Conservation (phyloP, 2,329 filamentous ascomycete genomes). For the Sporothrix mexicana region DNA sequence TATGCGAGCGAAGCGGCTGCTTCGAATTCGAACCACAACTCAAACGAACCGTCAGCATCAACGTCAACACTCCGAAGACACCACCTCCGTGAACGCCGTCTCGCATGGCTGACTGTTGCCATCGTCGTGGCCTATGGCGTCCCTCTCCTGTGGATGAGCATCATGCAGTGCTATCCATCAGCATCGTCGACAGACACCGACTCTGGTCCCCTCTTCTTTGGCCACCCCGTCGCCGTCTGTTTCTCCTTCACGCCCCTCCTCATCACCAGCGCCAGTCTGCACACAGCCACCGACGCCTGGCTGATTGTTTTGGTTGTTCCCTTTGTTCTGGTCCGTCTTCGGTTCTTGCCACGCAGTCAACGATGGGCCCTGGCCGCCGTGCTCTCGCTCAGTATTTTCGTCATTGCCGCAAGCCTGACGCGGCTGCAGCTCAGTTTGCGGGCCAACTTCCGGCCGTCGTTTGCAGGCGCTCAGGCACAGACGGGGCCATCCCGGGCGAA, state of each 20-base stretch:
- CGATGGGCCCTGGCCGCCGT: constrained; percentile 53
- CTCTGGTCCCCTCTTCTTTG: constrained; percentile 42
- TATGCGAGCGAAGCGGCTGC: neutral
- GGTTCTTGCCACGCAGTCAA: constrained; percentile 48
- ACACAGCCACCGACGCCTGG: constrained; percentile 54
- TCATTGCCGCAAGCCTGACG: constrained; percentile 47
- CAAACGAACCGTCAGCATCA: neutral
- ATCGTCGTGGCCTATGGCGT: constrained; percentile 47
- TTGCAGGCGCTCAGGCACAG: neutral
- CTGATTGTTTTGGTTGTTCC: constrained; percentile 53
- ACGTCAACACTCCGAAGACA: constrained; percentile 37
- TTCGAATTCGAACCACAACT: neutral
- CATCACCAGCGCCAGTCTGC: constrained; percentile 52
- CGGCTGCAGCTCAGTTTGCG: constrained; percentile 44
- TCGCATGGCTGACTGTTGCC: constrained; percentile 45
- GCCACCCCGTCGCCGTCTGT: constrained; percentile 45
- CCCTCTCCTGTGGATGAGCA: constrained; percentile 46
- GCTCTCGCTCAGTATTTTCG: constrained; percentile 53
- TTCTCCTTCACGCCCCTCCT: constrained; percentile 51
- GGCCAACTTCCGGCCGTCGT: constrained; percentile 36
- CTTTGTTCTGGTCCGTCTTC: constrained; percentile 47
- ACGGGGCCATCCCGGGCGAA: constrained; percentile 35
- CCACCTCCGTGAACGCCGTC: constrained; percentile 43
- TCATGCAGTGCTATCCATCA: constrained; percentile 52
- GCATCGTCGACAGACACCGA: constrained; percentile 40